These are phyloP conservation scores for Rhododendron molle DNA, from an alignment of 148 eudicot species.

Conservation along the genomic window DNA sequence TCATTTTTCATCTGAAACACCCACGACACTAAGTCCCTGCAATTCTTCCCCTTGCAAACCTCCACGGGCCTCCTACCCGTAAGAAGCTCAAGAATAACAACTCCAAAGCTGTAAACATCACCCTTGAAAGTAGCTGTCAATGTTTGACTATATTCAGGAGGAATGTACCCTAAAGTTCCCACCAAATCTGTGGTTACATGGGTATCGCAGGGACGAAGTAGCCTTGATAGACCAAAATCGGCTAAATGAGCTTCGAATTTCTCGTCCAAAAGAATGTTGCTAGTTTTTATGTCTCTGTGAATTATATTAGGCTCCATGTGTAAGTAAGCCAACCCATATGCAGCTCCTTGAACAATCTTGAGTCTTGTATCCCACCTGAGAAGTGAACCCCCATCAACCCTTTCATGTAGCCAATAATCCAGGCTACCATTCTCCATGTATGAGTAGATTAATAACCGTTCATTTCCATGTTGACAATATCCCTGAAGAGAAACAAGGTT, in stretches of 20 bases:
- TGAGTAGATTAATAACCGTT: slow-evolving; percentile 69
- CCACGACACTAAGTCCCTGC: slow-evolving; percentile 86
- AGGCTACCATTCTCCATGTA: slow-evolving; percentile 94
- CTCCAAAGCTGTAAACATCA: slow-evolving; percentile 93
- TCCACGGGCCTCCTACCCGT: slow-evolving; percentile 86
- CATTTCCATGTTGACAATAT: slow-evolving; percentile 68
- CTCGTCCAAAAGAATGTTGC: slow-evolving; percentile 84
- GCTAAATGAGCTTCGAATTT: slow-evolving; percentile 87
- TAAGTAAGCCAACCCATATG: slow-evolving; percentile 69
- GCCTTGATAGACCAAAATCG: slow-evolving; percentile 84
- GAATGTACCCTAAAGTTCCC: slow-evolving; percentile 91
- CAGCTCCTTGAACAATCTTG: slow-evolving; percentile 87
- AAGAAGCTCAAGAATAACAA: slow-evolving; percentile 83
- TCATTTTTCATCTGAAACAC: slow-evolving; percentile 78
- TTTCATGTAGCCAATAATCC: slow-evolving; percentile 92
- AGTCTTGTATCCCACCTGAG: slow-evolving; percentile 64
- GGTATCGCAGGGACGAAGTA: slow-evolving; percentile 78
- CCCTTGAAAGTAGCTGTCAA: slow-evolving; percentile 91
- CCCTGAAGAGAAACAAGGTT: slow-evolving; percentile 94
- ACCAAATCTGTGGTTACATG: slow-evolving; percentile 95
- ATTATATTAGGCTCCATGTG: slow-evolving; percentile 75
- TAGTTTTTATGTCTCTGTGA: slow-evolving; percentile 86
- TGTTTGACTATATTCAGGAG: slow-evolving; percentile 90
- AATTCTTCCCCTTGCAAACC: slow-evolving; percentile 80
- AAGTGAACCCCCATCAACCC: slow-evolving; percentile 58